Conservation (phyloP, 352 stramenopile species). For the Globisporangium spiculum region DNA sequence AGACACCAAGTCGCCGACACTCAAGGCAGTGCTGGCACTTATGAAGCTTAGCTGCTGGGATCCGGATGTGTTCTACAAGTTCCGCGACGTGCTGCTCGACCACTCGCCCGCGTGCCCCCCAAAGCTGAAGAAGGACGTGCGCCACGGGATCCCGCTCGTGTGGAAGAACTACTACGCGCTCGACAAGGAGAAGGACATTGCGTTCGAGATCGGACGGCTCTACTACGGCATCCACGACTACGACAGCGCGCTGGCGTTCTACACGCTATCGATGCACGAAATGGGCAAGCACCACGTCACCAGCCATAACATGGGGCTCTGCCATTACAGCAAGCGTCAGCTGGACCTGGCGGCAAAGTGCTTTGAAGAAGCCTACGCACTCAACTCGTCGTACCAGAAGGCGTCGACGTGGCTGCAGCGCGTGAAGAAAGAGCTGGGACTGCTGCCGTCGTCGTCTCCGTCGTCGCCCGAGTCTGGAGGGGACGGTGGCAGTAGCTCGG, state of each 20-base stretch:
- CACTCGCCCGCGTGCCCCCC: conserved; percentile 60
- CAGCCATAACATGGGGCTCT: conserved; percentile 95
- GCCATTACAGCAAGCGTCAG: conserved; percentile 90
- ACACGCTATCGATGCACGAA: conserved; percentile 78
- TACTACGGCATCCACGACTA: conserved; percentile 94
- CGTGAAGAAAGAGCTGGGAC: conserved; percentile 55
- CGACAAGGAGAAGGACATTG: conserved; percentile 92
- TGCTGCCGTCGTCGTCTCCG: conserved; percentile 1
- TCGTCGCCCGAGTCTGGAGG: not conserved
- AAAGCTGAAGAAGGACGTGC: conserved; percentile 84
- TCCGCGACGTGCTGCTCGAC: conserved; percentile 89
- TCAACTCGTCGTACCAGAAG: conserved; percentile 79
- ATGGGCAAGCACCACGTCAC: conserved; percentile 95
- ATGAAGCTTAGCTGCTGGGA: conserved; percentile 93
- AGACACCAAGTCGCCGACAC: conserved; percentile 68
- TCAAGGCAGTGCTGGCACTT: conserved; percentile 88
- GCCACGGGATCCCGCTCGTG: conserved; percentile 74
- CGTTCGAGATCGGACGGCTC: conserved; percentile 88
- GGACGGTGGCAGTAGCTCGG: not conserved
- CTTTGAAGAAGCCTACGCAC: conserved; percentile 65
- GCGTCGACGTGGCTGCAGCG: conserved; percentile 79
- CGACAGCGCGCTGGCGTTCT: conserved; percentile 87
- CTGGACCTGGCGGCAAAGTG: conserved; percentile 54
- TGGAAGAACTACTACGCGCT: conserved; percentile 94
- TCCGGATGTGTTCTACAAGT: conserved; percentile 96